phyloP scores from a whole-genome alignment of 805 yeast species.

The Tetrapisispora pingtungensis region DNA sequence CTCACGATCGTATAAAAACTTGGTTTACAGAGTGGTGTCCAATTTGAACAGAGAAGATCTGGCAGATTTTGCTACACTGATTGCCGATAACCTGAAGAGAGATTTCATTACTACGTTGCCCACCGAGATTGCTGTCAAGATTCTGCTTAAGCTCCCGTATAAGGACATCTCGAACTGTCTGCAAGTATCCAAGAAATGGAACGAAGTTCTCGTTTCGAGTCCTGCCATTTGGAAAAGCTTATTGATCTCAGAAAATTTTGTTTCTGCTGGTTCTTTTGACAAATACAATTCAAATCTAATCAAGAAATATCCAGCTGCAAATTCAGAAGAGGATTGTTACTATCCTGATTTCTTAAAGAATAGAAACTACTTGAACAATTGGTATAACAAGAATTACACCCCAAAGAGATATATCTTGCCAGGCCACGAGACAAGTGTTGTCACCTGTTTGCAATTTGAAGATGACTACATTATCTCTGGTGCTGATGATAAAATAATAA shows the following conservation, averaged over 20 bases:
- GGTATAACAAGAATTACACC: constrained; percentile 65
- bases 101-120: constrained; percentile 70
- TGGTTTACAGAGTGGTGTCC: not conserved
- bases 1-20: constrained; percentile 6
- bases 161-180: constrained; percentile 50
- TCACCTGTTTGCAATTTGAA: constrained; percentile 90
- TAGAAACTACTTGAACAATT: constrained; percentile 71
- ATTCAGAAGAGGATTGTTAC: constrained; percentile 28
- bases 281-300: constrained; percentile 17
- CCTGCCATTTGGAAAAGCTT: constrained; percentile 61
- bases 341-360: constrained; percentile 45
- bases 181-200: constrained; percentile 64
- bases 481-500: constrained; percentile 75
- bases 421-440: constrained; percentile 70
- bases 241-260: constrained; percentile 50
- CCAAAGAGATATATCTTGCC: constrained; percentile 60
- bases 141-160: constrained; percentile 56
- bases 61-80: constrained; percentile 23
- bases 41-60: constrained; percentile 17
- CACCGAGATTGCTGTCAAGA: constrained; percentile 55
- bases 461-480: constrained; percentile 86
- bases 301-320: constrained; percentile 20
- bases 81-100: constrained; percentile 41
- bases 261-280: constrained; percentile 39
- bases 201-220: constrained; percentile 45